Base-by-base conservation (phyloP, 2,329 filamentous ascomycete genomes). In the Leptosphaerulina australis region DNA sequence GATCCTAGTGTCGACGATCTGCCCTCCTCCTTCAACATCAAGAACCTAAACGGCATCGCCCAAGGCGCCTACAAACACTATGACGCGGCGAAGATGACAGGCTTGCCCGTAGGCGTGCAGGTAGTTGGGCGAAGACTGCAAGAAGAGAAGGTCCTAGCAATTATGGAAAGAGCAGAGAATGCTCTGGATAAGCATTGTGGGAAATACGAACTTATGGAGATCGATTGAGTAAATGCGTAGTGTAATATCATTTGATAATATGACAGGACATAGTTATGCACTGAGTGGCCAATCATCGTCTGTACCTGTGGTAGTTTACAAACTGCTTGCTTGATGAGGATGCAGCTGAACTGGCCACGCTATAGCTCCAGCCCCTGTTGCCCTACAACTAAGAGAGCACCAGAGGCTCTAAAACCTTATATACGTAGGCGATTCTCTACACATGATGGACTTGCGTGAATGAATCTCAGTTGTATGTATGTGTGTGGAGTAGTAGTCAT, bases 61-160 rank as follows among this genome's bases (percentile, higher is more conserved):
- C 80, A 81, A 50, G 91, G 92, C 2, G 92, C 90, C 0, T 96
- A 94, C 72, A 91, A 88, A 73, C 81, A 91, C 62, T 97, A 97
- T 69, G 84, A 97, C 69, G 86, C 90, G 0, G 75, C 78, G 11
- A 85, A 84, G 50, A 97, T 97, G 92, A 87, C 90, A 36, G 92
- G 91, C 0, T 76, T 97, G 30, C 93, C 93, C 0, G 90, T 96
- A 0, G 92, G 84, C 0, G 86, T 97, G 6, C 91, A 96, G 72
- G 80, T 96, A 18, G 86, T 96, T 0, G 91, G 91, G 0, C 79
- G 87, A 31, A 80, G 91, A 26, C 75, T 95, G 62, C 87, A 94
- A 67, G 91, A 96, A 71, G 91, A 96, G 75, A 94, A 93, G 76
- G 90, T 96, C 0, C 74, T 96, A 39, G 84, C 87, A 0, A 80